A percentile compares a stretch with the other conserved stretches of the same genome.
These are phyloP conservation scores for Aspergillus bridgeri DNA, from an alignment of 495 filamentous ascomycete genomes.

Conservation along the genomic window DNA sequence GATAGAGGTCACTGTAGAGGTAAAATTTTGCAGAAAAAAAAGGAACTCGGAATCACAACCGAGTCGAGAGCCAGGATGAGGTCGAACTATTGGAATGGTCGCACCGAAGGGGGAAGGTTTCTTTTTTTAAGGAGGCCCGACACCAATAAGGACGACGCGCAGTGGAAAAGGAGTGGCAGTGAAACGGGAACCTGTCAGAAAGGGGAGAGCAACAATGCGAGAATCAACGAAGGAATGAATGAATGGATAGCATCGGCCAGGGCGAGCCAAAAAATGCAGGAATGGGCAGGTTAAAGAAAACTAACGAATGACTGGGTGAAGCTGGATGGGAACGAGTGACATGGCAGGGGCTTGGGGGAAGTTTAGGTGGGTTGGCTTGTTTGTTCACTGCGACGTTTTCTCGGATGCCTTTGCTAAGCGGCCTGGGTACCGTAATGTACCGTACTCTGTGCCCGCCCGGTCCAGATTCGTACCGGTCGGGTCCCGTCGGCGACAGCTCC, in stretches of 20 bases:
- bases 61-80: constrained; percentile 4
- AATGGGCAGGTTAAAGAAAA: constrained; percentile 12
- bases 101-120: not conserved
- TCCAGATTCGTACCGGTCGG: not conserved
- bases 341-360: constrained; percentile 23
- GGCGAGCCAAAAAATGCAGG: constrained; percentile 5
- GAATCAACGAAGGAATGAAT: constrained; percentile 28
- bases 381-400: constrained; percentile 3
- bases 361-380: no score
- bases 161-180: constrained; percentile 28
- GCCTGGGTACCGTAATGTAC: no score
- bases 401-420: not conserved
- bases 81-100: constrained; percentile 9
- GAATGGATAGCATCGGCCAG: constrained; percentile 13
- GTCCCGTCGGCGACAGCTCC: not conserved
- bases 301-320: constrained; percentile 41
- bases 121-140: constrained; percentile 6
- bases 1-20: constrained; percentile 4
- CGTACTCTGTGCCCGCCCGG: no score
- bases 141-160: constrained; percentile 26
- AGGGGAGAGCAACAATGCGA: constrained; percentile 20
- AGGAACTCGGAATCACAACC: constrained; percentile 5
- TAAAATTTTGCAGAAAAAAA: constrained; percentile 5
- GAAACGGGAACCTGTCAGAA: constrained; percentile 33
- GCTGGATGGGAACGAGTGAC: constrained; percentile 33